Percentiles rank a stretch among this genome's conserved stretches.
These are phyloP conservation scores for Melastoma candidum DNA, from an alignment of 441 rosid species.

Conservation along the genomic window DNA sequence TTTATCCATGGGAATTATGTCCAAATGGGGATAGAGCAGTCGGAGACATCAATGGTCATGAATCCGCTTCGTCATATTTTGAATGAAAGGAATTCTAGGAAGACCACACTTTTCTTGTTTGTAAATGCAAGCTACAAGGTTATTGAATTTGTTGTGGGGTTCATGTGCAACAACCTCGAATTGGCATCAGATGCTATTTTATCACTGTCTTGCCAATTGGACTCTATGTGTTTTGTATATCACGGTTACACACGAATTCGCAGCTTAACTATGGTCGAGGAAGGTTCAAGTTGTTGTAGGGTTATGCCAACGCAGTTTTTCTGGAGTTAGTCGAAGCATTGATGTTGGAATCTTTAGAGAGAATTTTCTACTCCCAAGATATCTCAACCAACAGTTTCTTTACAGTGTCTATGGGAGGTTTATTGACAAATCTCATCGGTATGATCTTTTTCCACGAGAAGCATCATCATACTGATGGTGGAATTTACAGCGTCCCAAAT, in stretches of 20 bases:
- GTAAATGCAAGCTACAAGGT: conserved; percentile 83
- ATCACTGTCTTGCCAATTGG: conserved; percentile 94
- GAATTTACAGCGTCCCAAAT: conserved; percentile 33
- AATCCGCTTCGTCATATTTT: conserved; percentile 75
- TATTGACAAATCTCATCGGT: conserved; percentile 73
- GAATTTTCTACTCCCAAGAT: conserved; percentile 92
- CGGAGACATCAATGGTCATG: conserved; percentile 51
- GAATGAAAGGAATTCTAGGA: conserved; percentile 92
- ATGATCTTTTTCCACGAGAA: conserved; percentile 92
- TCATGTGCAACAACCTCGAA: conserved; percentile 96
- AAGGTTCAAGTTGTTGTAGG: conserved; percentile 87
- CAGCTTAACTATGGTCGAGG: conserved; percentile 95
- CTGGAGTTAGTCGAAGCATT: conserved; percentile 83
- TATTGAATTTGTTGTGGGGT: conserved; percentile 83
- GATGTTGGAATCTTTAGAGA: conserved; percentile 81
- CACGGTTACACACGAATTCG: conserved; percentile 75
- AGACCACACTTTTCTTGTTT: conserved; percentile 83
- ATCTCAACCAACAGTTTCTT: conserved; percentile 78
- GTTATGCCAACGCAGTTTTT: conserved; percentile 86
- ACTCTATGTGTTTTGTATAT: conserved; percentile 79
- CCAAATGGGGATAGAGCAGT: conserved; percentile 51
- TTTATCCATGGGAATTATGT: conserved; percentile 33
- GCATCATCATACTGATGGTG: conserved; percentile 90
- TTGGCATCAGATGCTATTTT: conserved; percentile 73
- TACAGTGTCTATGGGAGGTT: conserved; percentile 80